Percentiles rank a stretch among this genome's conserved stretches.
These are phyloP conservation scores for Skeletonema potamos DNA, from an alignment of 108 stramenopile genomes.

Conservation along the genomic window DNA sequence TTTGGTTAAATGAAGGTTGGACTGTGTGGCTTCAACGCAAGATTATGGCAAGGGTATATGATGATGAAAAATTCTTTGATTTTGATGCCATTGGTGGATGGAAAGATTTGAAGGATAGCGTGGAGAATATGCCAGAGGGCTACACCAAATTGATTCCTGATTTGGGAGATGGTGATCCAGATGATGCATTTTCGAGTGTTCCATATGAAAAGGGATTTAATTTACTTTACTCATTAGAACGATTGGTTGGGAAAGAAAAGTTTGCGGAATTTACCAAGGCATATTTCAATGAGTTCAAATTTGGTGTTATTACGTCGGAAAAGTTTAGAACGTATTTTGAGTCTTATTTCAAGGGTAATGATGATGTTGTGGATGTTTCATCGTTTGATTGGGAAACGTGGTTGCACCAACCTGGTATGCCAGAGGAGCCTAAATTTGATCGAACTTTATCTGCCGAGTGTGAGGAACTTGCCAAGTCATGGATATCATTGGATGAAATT, in stretches of 20 bases:
- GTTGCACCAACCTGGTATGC: slow-evolving; percentile 87
- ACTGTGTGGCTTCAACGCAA: slow-evolving; percentile 97
- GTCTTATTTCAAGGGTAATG: slow-evolving; percentile 56
- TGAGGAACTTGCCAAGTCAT: slow-evolving; percentile 70
- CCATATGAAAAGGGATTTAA: slow-evolving; percentile 91
- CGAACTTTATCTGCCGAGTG: slow-evolving; percentile 68
- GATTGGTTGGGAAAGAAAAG: slow-evolving; percentile 68
- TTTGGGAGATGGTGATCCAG: slow-evolving; percentile 92
- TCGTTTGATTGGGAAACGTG: slow-evolving; percentile 86
- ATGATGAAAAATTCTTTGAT: slow-evolving; percentile 66
- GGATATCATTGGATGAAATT: slow-evolving; percentile 55
- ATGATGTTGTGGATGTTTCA: slow-evolving; percentile 21
- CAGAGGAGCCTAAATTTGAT: slow-evolving; percentile 76
- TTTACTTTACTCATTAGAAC: slow-evolving; percentile 84
- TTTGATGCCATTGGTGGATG: slow-evolving; percentile 88
- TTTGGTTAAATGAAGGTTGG: slow-evolving; percentile 99
- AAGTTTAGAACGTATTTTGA: slow-evolving; percentile 81
- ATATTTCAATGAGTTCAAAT: slow-evolving; percentile 82
- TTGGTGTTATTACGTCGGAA: slow-evolving; percentile 68
- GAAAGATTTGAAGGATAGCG: slow-evolving; percentile 61
- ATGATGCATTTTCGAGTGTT: slow-evolving; percentile 91
- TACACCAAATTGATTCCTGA: slow-evolving; percentile 79
- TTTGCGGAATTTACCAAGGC: slow-evolving; percentile 90
- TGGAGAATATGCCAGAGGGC: slow-evolving; percentile 58
- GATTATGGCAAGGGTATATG: slow-evolving; percentile 85